These are phyloP conservation scores for Rhynchospora tenuis DNA, from an alignment of 176 grass and related monocot species.

Conservation along the genomic window DNA sequence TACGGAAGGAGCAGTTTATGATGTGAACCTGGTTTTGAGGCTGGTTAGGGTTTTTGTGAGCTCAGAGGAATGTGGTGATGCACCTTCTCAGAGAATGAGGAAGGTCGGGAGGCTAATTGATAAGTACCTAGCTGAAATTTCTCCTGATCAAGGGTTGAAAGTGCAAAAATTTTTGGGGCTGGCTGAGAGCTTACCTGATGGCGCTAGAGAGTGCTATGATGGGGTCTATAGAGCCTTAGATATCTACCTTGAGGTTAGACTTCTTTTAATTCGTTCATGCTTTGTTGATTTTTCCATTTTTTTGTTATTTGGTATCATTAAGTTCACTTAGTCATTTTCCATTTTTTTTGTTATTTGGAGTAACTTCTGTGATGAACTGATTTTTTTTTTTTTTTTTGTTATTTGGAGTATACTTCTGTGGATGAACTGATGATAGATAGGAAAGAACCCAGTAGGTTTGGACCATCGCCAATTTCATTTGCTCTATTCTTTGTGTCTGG, in stretches of 20 bases:
- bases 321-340: conserved; percentile 3
- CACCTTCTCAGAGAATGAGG: conserved; percentile 49
- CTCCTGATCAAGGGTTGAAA: conserved; percentile 70
- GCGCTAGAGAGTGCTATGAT: conserved; percentile 82
- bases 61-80: conserved; percentile 36
- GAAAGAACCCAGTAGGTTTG: neutral
- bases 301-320: neutral
- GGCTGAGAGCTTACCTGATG: conserved; percentile 77
- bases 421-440: neutral
- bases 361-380: too few relatives aligned
- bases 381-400: neutral
- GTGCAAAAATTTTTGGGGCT: conserved; percentile 76
- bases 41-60: conserved; percentile 68
- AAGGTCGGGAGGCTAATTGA: conserved; percentile 78
- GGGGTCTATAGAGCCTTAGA: conserved; percentile 87
- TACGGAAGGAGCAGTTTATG: conserved; percentile 52
- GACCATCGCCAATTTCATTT: neutral
- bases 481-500: neutral
- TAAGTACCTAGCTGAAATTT: conserved; percentile 93
- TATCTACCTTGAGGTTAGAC: conserved; percentile 81
- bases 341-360: too few relatives aligned
- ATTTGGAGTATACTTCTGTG: neutral
- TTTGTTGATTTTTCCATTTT: neutral
- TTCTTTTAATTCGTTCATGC: neutral
- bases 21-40: conserved; percentile 78